Conservation (phyloP, 2,329 filamentous ascomycete genomes). For the Emergomyces orientalis region DNA sequence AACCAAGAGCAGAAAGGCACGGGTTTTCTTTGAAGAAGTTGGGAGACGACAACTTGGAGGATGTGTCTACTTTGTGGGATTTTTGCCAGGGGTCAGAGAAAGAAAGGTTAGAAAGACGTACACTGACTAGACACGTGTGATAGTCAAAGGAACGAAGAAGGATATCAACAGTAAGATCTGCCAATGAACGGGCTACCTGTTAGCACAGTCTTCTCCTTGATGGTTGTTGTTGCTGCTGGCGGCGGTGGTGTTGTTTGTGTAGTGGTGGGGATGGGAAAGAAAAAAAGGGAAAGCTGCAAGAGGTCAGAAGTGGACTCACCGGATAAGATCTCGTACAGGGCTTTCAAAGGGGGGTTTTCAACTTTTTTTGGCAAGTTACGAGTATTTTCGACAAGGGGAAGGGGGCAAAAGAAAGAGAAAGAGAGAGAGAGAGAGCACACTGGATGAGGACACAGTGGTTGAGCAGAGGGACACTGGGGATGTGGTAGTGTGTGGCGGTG, state of each 20-base stretch:
- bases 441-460: constrained; percentile 5
- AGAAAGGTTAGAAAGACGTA: constrained; percentile 6
- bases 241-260: background rate
- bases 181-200: background rate
- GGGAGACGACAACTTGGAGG: background rate
- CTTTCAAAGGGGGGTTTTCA: background rate
- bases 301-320: constrained; percentile 11
- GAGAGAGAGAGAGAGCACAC: constrained; percentile 13
- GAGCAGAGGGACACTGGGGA: constrained; percentile 1
- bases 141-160: background rate
- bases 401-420: constrained; percentile 20
- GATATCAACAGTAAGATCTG: constrained; percentile 2
- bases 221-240: background rate
- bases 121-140: constrained; percentile 8
- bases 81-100: background rate
- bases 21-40: background rate
- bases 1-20: background rate
- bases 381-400: constrained; percentile 24
- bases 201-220: background rate
- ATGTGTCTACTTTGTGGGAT: background rate
- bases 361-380: constrained; percentile 17
- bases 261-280: background rate
- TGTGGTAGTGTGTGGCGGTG: too few species aligned
- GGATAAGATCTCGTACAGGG: constrained; percentile 13
- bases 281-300: background rate